Percentiles rank a stretch among this genome's conserved stretches.
phyloP scores from a whole-genome alignment of 441 rosid species.

The Populus trichocarpa region DNA sequence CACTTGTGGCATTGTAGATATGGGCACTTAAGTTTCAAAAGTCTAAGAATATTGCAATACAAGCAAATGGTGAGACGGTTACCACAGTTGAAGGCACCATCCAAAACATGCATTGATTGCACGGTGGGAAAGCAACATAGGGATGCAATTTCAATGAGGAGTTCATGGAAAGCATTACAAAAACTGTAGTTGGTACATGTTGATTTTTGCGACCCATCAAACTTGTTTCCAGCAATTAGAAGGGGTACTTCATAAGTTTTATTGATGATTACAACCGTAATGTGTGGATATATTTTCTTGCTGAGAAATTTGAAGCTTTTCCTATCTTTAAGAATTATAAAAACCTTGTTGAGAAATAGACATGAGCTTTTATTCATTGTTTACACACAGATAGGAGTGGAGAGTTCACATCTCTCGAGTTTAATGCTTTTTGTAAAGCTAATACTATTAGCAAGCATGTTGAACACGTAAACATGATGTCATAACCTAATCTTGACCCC shows the following conservation, averaged over 20 bases:
- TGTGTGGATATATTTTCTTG: no score
- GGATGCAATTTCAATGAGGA: neutral
- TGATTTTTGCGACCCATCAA: no score
- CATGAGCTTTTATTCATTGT: neutral
- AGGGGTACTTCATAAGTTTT: no score
- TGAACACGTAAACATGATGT: no score
- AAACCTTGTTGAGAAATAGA: neutral
- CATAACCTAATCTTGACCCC: no score
- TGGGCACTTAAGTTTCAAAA: neutral
- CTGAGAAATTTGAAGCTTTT: neutral
- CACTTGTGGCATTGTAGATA: neutral
- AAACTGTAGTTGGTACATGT: neutral
- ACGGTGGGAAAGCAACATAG: neutral
- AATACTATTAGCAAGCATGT: neutral
- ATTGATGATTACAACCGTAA: no score
- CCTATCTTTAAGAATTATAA: neutral
- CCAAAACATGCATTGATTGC: neutral
- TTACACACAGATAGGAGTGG: neutral
- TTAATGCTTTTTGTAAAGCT: neutral
- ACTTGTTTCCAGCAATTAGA: no score
- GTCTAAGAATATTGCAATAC: neutral
- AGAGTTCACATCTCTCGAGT: neutral
- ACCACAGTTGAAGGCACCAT: neutral
- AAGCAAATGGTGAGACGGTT: conserved; percentile 3
- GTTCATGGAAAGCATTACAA: neutral